Evolutionary conservation across 768 basidiomycete species (phyloP).

Genomic region (Tremella yokohamensis): DNA sequence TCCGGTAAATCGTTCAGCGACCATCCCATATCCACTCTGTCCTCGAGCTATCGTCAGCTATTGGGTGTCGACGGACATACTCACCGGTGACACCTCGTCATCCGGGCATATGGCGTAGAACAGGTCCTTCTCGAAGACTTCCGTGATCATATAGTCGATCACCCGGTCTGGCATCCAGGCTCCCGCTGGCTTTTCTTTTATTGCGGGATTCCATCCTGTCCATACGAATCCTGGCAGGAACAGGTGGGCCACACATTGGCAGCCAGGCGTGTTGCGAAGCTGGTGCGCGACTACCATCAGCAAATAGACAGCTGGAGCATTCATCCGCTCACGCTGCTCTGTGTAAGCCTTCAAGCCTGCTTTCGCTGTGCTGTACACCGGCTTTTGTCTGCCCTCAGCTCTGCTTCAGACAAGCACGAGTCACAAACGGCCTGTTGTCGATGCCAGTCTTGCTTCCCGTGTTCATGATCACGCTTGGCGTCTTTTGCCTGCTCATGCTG

Average conservation of each 20-base stretch:
- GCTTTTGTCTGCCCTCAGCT: no score
- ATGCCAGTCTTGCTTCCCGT: background rate
- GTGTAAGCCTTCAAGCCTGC: no score
- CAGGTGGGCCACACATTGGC: background rate
- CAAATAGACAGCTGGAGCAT: no score
- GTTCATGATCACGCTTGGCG: background rate
- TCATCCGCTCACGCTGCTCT: no score
- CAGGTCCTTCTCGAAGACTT: background rate
- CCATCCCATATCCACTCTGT: background rate
- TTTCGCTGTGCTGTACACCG: no score
- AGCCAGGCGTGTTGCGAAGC: background rate
- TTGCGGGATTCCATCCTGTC: background rate
- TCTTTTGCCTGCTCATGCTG: background rate
- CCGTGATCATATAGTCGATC: background rate
- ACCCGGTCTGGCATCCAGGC: background rate
- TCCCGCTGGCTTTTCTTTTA: background rate
- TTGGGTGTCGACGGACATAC: background rate
- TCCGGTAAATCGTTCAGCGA: background rate
- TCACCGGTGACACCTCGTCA: background rate
- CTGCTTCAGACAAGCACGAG: no score
- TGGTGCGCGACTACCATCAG: background rate
- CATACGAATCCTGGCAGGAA: background rate
- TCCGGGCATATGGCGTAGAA: slow-evolving; percentile 4
- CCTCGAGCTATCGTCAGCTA: background rate
- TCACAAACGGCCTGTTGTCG: slow-evolving; percentile 7